phyloP scores from a whole-genome alignment of 2,329 filamentous ascomycete genomes.

The Verticillium tricorpus region DNA sequence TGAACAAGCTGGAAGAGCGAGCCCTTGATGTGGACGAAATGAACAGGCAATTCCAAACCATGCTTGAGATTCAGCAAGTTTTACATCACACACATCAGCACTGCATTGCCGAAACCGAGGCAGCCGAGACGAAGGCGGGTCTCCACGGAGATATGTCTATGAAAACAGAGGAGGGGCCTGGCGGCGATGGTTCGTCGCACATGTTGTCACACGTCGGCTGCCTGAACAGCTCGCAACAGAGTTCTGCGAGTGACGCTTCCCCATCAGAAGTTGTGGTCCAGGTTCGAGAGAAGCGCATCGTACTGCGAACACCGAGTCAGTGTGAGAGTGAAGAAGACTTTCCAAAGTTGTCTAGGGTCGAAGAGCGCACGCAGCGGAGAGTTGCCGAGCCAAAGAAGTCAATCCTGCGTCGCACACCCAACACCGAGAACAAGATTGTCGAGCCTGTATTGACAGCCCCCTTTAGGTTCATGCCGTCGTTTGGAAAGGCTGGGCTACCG shows the following conservation, averaged over 20 bases:
- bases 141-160: neutral
- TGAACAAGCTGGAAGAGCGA: neutral
- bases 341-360: neutral
- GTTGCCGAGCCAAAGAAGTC: neutral
- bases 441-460: neutral
- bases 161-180: neutral
- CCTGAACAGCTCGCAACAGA: neutral
- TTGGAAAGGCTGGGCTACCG: neutral
- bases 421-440: neutral
- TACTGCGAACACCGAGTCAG: neutral
- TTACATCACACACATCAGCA: neutral
- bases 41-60: neutral
- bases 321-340: neutral
- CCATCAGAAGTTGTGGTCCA: neutral
- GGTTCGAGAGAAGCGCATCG: neutral
- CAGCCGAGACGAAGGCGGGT: neutral
- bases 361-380: neutral
- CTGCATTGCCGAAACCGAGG: neutral
- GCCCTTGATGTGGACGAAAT: neutral
- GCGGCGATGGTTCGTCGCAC: neutral
- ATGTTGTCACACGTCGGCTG: neutral
- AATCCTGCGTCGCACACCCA: neutral
- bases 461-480: neutral
- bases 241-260: neutral
- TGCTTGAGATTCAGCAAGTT: slow-evolving; percentile 1